Evolutionary conservation across 2,329 filamentous ascomycete species (phyloP), one percentile per base, ranked within the genome.

Genomic region (Neopestalotiopsis rosae): DNA sequence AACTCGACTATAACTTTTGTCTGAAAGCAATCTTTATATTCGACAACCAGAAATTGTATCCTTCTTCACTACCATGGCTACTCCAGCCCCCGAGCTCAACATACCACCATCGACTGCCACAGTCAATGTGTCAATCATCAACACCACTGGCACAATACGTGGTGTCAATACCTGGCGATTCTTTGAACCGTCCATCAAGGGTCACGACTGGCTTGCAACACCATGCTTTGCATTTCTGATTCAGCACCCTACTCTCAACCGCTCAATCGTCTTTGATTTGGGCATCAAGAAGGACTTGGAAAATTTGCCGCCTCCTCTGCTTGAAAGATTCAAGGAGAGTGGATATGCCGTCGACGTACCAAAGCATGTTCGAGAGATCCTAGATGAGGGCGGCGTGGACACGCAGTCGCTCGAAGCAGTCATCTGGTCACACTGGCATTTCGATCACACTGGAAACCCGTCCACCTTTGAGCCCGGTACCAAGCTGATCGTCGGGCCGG

Each of bases 361-460:
- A 5, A 74, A 70, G 28, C 68, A 74, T 40, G 74, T 76, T 4
- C 61, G 57, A 64, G 72, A 74, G n/a, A 74, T 75, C 40, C 66
- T 75, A n/a, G 72, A 73, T 61, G 71, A 67, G 4, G 74, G 66
- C 52, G 69, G 70, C 56, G 68, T 72, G 14, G 67, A 72, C 52
- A 68, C 69, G 2, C 64, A 63, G 65, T 65, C 64, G 6, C 65
- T 74, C 57, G 71, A 73, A 64, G 73, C 72, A 38, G 62, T 86
- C 4, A 78, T 86, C 34, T 74, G 84, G 20, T 82, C 79, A 69
- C 84, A 87, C 68, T 77, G 80, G 4, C 84, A 87, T 71, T 83
- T 83, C 74, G 84, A 87, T 73, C 85, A 86, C 70, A 80, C 81
- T 38, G 85, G 85, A 61, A 83, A 84, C 14, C 82, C 84, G 0